Evolutionary conservation across 306 rosid species (phyloP), one percentile per base, ranked within the genome.

Genomic region (Fagus crenata): DNA sequence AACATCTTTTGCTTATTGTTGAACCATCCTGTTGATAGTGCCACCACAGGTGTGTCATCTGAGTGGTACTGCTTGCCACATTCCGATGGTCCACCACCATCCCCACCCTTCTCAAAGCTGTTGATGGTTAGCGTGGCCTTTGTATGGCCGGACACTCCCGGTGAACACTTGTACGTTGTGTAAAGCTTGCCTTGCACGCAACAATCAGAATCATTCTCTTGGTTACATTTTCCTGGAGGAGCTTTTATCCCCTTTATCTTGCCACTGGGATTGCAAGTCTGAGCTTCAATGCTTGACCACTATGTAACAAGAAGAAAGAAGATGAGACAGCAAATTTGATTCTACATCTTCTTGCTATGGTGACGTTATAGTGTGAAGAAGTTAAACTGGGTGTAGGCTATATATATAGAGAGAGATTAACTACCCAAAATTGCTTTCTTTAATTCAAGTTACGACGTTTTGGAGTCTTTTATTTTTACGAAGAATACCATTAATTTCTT

Each of bases 41-140:
- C 87, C 58, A 80, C 84, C 11, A 84, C 41, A 0, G 76, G 84
- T 0, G 7, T 64, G 68, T 37, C 17, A 53, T 83, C 60, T 0
- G 76, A 60, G 76, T 77, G 87, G 54, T 32, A 84, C 13, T 60
- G 33, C 2, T 9, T 49, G 43, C 81, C 80, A 18, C 84, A 77
- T 41, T 77, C 68, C 0, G 81, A 81, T 17, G 80, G 75, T 12
- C 41, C 80, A 0, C 77, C 79, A 0, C 80, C 80, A 4, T 80
- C 84, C 4, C 80, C 77, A 6, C 81, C 85, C 32, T 79, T 60
- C 13, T 87, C 51, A 1, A 87, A 87, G 56, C 88, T 87, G n/a
- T 83, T 85, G 1, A 85, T 78, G 0, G 93, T 86, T 37, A 85
- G 85, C 6, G 61, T 64, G 0, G 88, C 90, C 6, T 75, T 76